These are phyloP conservation scores for Mariannaea elegans DNA, from an alignment of 2,329 filamentous ascomycete species.

Conservation along the genomic window DNA sequence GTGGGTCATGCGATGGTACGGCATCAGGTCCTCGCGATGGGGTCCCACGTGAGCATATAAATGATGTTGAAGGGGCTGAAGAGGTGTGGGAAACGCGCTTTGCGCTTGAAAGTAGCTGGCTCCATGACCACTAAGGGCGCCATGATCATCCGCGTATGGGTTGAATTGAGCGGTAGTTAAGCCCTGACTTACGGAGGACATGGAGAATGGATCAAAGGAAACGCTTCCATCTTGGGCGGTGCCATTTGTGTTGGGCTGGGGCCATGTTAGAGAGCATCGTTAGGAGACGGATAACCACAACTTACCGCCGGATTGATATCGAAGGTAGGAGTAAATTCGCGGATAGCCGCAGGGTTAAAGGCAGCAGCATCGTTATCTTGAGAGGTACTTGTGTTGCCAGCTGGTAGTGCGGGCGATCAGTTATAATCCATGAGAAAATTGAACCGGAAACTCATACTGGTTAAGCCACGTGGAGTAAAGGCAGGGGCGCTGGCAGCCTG, in stretches of 20 bases:
- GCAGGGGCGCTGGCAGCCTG: constrained; percentile 89
- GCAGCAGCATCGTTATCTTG: constrained; percentile 54
- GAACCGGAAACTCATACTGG: constrained; percentile 44
- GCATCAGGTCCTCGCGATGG: constrained; percentile 80
- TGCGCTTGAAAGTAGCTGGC: constrained; percentile 74
- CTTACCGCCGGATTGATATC: constrained; percentile 60
- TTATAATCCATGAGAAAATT: constrained; percentile 16
- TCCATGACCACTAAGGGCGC: constrained; percentile 62
- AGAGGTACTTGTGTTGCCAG: constrained; percentile 50
- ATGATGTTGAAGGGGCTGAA: constrained; percentile 85
- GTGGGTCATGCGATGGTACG: constrained; percentile 86
- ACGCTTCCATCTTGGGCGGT: constrained; percentile 54
- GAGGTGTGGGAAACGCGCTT: constrained; percentile 58
- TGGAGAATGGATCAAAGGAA: constrained; percentile 70
- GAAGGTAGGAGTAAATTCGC: constrained; percentile 69
- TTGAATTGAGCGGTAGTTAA: constrained; percentile 67
- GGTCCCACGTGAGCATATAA: constrained; percentile 89
- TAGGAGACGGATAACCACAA: constrained; percentile 1
- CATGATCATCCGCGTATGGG: constrained; percentile 80
- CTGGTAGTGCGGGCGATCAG: constrained; percentile 33
- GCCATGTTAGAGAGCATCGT: constrained; percentile 5
- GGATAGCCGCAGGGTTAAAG: constrained; percentile 66
- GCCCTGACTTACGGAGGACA: constrained; percentile 63
- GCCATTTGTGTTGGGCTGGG: constrained; percentile 56
- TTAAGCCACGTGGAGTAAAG: constrained; percentile 76